Percentiles rank a stretch among this genome's conserved stretches.
Conservation (phyloP, 331 rosid genomes). For the Telfairia occidentalis region DNA sequence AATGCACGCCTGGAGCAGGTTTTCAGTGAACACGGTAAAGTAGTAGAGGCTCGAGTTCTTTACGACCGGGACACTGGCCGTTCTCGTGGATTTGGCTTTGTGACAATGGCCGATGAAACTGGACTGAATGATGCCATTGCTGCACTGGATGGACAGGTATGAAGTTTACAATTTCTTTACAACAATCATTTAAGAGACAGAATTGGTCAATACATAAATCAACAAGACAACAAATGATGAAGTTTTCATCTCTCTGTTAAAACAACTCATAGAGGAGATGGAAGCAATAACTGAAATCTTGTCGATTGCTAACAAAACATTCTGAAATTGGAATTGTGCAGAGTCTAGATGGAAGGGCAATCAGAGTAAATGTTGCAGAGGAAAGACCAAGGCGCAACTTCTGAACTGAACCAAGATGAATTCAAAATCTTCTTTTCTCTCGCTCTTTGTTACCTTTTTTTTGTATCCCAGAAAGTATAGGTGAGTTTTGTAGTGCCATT, state of each 20-base stretch:
- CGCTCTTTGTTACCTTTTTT: not conserved
- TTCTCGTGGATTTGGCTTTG: slow-evolving; percentile 98
- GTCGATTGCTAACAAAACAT: not conserved
- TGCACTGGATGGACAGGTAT: slow-evolving; percentile 97
- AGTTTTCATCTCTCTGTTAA: not conserved
- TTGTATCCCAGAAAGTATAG: slow-evolving; percentile 11
- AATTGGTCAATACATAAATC: not conserved
- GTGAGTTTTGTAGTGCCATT: slow-evolving; percentile 19
- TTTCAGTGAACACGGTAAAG: slow-evolving; percentile 80
- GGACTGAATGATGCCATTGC: slow-evolving; percentile 84
- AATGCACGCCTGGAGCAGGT: slow-evolving; percentile 52
- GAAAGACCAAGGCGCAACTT: slow-evolving; percentile 66
- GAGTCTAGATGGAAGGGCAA: slow-evolving; percentile 77
- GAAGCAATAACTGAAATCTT: not conserved
- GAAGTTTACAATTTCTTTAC: not conserved
- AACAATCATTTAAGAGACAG: not conserved
- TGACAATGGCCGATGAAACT: slow-evolving; percentile 55
- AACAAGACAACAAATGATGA: not conserved
- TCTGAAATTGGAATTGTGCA: slow-evolving; percentile 26
- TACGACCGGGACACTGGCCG: slow-evolving; percentile 87
- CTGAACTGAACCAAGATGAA: slow-evolving; percentile 29
- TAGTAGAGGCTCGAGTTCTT: slow-evolving; percentile 61
- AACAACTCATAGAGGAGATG: not conserved
- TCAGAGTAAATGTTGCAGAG: slow-evolving; percentile 88
- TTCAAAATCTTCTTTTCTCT: slow-evolving; percentile 3